These are phyloP conservation scores for Cutaneotrichosporon curvatum DNA, from an alignment of 1,284 basidiomycete genomes.

Conservation along the genomic window DNA sequence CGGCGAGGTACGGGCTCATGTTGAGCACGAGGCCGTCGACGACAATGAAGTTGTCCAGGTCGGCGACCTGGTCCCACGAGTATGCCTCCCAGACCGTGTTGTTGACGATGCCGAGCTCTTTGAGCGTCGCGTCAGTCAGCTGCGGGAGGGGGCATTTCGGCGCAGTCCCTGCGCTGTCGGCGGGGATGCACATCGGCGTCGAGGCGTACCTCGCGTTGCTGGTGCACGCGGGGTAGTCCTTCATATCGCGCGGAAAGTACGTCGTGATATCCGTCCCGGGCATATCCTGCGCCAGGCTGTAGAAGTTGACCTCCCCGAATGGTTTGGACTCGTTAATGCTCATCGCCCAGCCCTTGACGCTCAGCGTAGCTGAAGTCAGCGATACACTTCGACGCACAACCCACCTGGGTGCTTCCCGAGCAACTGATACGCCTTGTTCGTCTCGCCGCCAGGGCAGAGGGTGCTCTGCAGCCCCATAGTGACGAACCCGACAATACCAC, in stretches of 20 bases:
- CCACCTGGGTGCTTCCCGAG: slow-evolving; percentile 36
- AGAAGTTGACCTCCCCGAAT: slow-evolving; percentile 55
- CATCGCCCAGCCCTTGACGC: slow-evolving; percentile 69
- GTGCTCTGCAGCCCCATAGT: slow-evolving; percentile 92
- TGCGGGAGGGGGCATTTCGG: slow-evolving; percentile 3
- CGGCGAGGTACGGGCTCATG: slow-evolving; percentile 73
- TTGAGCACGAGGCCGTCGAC: slow-evolving; percentile 92
- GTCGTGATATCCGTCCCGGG: slow-evolving; percentile 83
- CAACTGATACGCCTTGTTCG: slow-evolving; percentile 21
- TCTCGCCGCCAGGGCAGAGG: slow-evolving; percentile 63
- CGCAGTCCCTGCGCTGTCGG: slow-evolving; percentile 18
- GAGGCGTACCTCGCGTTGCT: slow-evolving; percentile 61
- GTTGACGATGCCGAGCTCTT: slow-evolving; percentile 57
- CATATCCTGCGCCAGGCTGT: slow-evolving; percentile 53
- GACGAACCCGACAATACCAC: slow-evolving; percentile 76
- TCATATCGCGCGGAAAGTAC: slow-evolving; percentile 63
- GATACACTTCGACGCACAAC: slow-evolving; percentile 7
- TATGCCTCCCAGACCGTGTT: slow-evolving; percentile 69
- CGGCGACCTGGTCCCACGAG: slow-evolving; percentile 74
- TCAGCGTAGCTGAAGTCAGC: slow-evolving; percentile 56
- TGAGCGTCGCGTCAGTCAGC: slow-evolving; percentile 48
- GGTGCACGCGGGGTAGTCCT: slow-evolving; percentile 60
- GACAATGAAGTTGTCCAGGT: slow-evolving; percentile 66
- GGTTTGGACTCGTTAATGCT: slow-evolving; percentile 62
- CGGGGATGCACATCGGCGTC: slow-evolving; percentile 61